Base-by-base conservation (phyloP, 257 asterid species). In the Ilex asprella region DNA sequence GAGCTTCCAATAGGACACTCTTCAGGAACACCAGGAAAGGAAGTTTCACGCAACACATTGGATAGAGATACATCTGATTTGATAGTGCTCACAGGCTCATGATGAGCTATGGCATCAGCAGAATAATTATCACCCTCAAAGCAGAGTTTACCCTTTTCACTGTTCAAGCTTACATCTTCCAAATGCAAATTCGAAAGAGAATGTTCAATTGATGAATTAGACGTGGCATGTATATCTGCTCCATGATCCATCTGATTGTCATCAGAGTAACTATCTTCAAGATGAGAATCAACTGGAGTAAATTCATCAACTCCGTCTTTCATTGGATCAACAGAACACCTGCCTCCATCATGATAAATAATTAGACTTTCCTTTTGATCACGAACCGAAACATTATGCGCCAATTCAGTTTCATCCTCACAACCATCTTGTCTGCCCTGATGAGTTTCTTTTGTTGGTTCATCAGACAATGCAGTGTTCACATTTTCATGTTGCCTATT, bases 11-110 rank as follows among this genome's bases (percentile, higher is more conserved):
- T 64, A 11, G 69, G 61, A 62, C 71, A 55, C 14, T 32, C 70
- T 32, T 74, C 76, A 61, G 12, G 39, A 58, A 59, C 59, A 51
- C 32, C 41, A 56, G 73, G 54, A 52, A 32, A 70, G 44, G 50
- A 66, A 46, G 52, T 53, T 9, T 62, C 29, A 30, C 49, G 58
- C 64, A 39, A 61, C 8, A 43, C 71, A 52, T 64, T 56, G 35
- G 13, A 56, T 35, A 61, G 65, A 66, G 87, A 69, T 49, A 62
- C 53, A 47, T 51, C 62, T 15, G 75, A 65, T 61, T 68, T 64
- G 61, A 6, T 32, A 29, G 54, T 50, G 39, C 50, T 60, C 54
- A 47, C 59, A 54, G 68, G 54, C 10, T 63, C 50, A 12, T 62
- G 57, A 64, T 62, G 51, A 55, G 60, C 63, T 58, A 61, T 32